Conservation (phyloP, 2,329 filamentous ascomycete genomes). For the Alternaria sp. region DNA sequence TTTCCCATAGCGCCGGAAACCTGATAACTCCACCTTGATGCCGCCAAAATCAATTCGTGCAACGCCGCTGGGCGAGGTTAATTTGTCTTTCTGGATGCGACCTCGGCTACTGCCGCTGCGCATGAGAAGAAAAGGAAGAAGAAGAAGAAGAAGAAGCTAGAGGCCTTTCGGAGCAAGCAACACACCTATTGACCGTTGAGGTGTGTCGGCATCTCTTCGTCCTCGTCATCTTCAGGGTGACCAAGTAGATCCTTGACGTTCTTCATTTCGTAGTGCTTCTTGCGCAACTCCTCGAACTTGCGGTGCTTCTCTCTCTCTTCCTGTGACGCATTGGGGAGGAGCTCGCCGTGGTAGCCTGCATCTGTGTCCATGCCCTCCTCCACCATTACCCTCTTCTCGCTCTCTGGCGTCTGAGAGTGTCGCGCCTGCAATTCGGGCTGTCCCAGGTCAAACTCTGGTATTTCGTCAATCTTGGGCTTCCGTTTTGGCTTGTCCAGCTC, state of each 20-base stretch:
- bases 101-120: not conserved
- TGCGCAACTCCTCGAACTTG: slow-evolving; percentile 88
- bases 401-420: slow-evolving; percentile 53
- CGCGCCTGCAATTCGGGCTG: slow-evolving; percentile 75
- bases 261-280: slow-evolving; percentile 99
- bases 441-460: slow-evolving; percentile 88
- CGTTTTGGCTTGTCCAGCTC: slow-evolving; percentile 68
- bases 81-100: not conserved
- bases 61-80: slow-evolving; percentile 5
- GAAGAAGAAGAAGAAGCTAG: not conserved
- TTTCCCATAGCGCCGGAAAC: slow-evolving; percentile 7
- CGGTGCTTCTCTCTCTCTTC: slow-evolving; percentile 91
- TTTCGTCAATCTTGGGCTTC: slow-evolving; percentile 71
- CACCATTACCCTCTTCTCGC: slow-evolving; percentile 83
- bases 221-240: slow-evolving; percentile 19
- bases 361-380: slow-evolving; percentile 59
- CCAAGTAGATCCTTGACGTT: slow-evolving; percentile 88
- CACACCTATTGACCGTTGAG: slow-evolving; percentile 13
- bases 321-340: slow-evolving; percentile 60
- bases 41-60: slow-evolving; percentile 20
- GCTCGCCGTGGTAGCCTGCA: slow-evolving; percentile 65
- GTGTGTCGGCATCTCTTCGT: slow-evolving; percentile 20
- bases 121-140: not conserved
- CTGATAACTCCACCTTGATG: slow-evolving; percentile 25
- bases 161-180: not conserved